These are phyloP conservation scores for Epichloe aotearoae DNA, from an alignment of 2,329 filamentous ascomycete genomes.

Conservation along the genomic window DNA sequence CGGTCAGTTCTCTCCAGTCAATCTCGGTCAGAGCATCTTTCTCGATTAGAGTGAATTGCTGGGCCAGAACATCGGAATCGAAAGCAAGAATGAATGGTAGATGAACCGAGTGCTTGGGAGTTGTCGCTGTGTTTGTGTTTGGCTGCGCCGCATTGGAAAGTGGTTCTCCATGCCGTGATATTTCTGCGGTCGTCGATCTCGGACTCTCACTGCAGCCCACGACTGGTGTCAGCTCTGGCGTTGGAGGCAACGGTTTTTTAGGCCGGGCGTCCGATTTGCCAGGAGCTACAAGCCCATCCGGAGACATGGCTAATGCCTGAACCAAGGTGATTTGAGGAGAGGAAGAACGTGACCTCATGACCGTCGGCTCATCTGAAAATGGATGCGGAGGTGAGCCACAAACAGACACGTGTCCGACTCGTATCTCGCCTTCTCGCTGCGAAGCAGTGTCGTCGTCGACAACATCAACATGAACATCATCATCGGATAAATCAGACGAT, in stretches of 20 bases:
- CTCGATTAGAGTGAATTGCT: constrained; percentile 76
- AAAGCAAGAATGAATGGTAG: constrained; percentile 72
- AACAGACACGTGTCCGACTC: constrained; percentile 11
- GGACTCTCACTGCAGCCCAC: constrained; percentile 21
- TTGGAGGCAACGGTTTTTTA: constrained; percentile 19
- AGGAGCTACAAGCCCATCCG: neutral
- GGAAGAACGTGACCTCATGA: constrained; percentile 15
- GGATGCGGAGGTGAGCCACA: constrained; percentile 21
- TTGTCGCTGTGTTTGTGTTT: constrained; percentile 16
- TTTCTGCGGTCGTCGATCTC: constrained; percentile 5
- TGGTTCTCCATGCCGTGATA: constrained; percentile 22
- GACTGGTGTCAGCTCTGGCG: constrained; percentile 36
- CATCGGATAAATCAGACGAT: neutral
- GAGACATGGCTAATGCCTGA: constrained; percentile 25
- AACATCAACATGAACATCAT: neutral
- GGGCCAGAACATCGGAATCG: constrained; percentile 63
- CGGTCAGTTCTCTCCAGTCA: constrained; percentile 77
- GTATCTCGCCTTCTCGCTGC: constrained; percentile 28
- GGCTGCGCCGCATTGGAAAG: constrained; percentile 21
- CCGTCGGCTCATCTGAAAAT: constrained; percentile 7
- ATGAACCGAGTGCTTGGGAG: constrained; percentile 40
- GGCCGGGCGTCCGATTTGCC: neutral
- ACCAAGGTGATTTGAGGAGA: constrained; percentile 35
- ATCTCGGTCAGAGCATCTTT: constrained; percentile 78
- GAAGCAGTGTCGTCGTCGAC: constrained; percentile 25